Conservation (phyloP, 257 asterid genomes). For the Solanum piurae region DNA sequence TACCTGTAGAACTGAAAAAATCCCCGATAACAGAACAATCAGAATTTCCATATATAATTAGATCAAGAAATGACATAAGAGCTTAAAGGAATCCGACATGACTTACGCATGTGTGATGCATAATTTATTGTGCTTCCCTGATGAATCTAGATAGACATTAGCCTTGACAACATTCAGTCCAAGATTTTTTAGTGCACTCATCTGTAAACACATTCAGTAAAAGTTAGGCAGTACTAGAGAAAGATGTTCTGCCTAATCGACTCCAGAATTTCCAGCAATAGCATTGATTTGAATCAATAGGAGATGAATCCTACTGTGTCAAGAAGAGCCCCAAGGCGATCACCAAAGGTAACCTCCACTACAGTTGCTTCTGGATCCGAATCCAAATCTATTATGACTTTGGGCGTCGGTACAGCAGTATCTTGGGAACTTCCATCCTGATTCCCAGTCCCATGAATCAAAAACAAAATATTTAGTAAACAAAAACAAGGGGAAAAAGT, state of each 20-base stretch:
- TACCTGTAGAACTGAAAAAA: conserved; percentile 67
- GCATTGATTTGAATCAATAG: not conserved
- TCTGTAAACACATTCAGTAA: conserved; percentile 37
- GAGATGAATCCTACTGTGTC: conserved; percentile 52
- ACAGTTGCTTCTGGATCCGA: conserved; percentile 82
- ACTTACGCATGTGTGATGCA: conserved; percentile 83
- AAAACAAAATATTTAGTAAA: conserved; percentile 1
- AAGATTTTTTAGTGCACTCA: conserved; percentile 73
- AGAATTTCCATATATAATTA: not conserved
- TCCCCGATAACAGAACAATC: not conserved
- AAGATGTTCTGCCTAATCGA: not conserved
- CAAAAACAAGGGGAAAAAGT: conserved; percentile 3
- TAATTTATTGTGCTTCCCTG: conserved; percentile 92
- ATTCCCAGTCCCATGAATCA: conserved; percentile 15
- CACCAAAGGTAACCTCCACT: conserved; percentile 90
- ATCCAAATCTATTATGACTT: conserved; percentile 81
- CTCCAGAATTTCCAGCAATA: not conserved
- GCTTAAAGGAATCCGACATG: not conserved
- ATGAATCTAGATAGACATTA: conserved; percentile 81
- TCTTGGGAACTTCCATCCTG: conserved; percentile 63
- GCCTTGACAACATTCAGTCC: conserved; percentile 95
- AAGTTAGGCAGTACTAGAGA: not conserved
- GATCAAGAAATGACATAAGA: not conserved
- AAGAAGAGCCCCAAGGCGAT: conserved; percentile 91
- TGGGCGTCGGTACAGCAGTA: conserved; percentile 66